phyloP scores from a whole-genome alignment of 257 asterid genomes.

The Lantana camara region DNA sequence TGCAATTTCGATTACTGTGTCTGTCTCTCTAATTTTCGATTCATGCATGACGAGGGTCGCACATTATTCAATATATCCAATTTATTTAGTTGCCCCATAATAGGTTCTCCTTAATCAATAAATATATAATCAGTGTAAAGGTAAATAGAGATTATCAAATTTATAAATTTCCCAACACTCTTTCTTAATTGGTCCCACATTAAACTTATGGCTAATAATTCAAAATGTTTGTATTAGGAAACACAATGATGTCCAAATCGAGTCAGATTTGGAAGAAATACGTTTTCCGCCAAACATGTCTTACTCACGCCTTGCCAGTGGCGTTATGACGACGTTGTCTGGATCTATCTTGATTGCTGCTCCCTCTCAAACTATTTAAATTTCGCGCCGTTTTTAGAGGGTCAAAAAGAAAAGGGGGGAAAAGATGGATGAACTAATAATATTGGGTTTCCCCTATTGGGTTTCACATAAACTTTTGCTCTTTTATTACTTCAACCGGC shows the following conservation, averaged over 20 bases:
- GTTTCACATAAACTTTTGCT: too few species aligned
- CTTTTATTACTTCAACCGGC: too few species aligned
- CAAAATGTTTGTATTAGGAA: constrained; percentile 10
- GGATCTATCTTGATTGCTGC: neutral
- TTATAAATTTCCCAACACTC: neutral
- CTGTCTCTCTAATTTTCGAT: too few species aligned
- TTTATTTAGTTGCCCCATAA: too few species aligned
- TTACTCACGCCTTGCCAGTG: constrained; percentile 13
- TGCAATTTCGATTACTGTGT: too few species aligned
- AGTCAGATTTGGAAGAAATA: constrained; percentile 26
- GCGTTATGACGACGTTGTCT: neutral
- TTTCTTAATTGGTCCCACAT: constrained; percentile 3
- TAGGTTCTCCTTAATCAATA: too few species aligned
- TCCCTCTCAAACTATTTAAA: constrained; percentile 8
- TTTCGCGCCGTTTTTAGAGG: constrained; percentile 25
- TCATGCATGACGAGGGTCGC: too few species aligned
- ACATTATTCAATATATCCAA: too few species aligned
- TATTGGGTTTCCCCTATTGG: too few species aligned
- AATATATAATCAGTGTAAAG: too few species aligned
- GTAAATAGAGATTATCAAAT: neutral
- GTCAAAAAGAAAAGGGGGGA: constrained; percentile 4
- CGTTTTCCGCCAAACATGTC: constrained; percentile 16
- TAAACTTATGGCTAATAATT: constrained; percentile 15
- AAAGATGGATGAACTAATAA: too few species aligned
- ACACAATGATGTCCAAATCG: constrained; percentile 16